phyloP scores from a whole-genome alignment of 139 green algal species.

The Picochlorum sp. region DNA sequence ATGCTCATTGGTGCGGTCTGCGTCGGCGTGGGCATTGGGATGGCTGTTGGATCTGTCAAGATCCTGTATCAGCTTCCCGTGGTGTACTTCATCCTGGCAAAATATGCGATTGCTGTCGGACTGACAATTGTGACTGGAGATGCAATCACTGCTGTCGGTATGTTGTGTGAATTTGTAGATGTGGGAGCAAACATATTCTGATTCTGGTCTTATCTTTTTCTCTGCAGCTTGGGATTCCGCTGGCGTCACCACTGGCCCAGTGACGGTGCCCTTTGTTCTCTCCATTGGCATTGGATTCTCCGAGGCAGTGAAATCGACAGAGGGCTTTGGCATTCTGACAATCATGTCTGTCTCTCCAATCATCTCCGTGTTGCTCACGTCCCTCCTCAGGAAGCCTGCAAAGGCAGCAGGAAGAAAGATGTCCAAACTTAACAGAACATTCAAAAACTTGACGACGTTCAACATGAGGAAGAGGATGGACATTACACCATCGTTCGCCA shows the following conservation, averaged over 20 bases:
- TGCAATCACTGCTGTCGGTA: slow-evolving; percentile 26
- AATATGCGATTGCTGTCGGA: slow-evolving; percentile 28
- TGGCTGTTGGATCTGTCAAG: slow-evolving; percentile 37
- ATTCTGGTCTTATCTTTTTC: too few species aligned
- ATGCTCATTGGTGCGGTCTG: slow-evolving; percentile 38
- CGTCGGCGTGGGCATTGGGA: slow-evolving; percentile 27
- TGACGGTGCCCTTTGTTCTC: slow-evolving; percentile 34
- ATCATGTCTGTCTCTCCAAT: slow-evolving; percentile 21
- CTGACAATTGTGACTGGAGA: slow-evolving; percentile 28
- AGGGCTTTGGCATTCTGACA: slow-evolving; percentile 31
- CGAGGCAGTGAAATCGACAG: slow-evolving; percentile 16
- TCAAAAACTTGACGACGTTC: not conserved
- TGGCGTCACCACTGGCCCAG: slow-evolving; percentile 15
- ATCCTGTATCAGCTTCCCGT: slow-evolving; percentile 36
- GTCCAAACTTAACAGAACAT: slow-evolving; percentile 4
- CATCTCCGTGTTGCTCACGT: slow-evolving; percentile 16
- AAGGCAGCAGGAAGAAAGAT: slow-evolving; percentile 10
- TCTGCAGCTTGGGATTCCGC: slow-evolving; percentile 30
- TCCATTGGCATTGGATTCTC: slow-evolving; percentile 29
- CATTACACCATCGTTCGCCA: slow-evolving; percentile 12
- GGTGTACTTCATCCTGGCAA: slow-evolving; percentile 43
- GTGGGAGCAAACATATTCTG: too few species aligned
- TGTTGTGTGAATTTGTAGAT: too few species aligned
- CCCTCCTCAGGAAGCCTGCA: slow-evolving; percentile 16
- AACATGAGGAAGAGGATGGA: slow-evolving; percentile 7